Evolutionary conservation across 805 yeast species (phyloP).

Genomic region (Zygoascus tannicola): DNA sequence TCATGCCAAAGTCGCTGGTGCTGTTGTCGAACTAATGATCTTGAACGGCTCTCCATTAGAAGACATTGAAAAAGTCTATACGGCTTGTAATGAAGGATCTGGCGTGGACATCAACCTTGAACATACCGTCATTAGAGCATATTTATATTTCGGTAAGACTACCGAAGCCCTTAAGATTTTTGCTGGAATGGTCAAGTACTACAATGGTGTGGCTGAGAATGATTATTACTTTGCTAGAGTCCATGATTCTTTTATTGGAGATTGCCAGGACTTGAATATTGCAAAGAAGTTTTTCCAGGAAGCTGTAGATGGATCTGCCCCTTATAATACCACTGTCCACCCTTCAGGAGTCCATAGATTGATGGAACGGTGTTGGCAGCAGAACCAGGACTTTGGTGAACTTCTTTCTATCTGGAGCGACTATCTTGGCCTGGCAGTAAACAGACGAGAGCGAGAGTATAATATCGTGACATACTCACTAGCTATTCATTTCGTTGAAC

Average conservation of each 20-base stretch:
- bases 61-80: conserved; percentile 16
- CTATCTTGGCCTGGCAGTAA: conserved; percentile 39
- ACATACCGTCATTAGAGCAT: conserved; percentile 66
- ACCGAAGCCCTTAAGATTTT: conserved; percentile 57
- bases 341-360: conserved; percentile 64
- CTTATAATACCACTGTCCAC: conserved; percentile 61
- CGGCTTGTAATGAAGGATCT: conserved; percentile 2
- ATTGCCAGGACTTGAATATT: conserved; percentile 59
- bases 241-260: conserved; percentile 70
- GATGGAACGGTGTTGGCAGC: conserved; percentile 42
- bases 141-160: conserved; percentile 55
- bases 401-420: conserved; percentile 34
- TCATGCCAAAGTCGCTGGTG: conserved; percentile 16
- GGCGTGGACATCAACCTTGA: conserved; percentile 35
- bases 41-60: conserved; percentile 14
- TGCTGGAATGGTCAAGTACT: conserved; percentile 25
- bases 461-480: conserved; percentile 60
- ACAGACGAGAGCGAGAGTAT: conserved; percentile 9
- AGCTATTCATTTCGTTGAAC: conserved; percentile 56
- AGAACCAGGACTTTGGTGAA: conserved; percentile 46
- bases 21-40: conserved; percentile 15
- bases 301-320: conserved; percentile 60
- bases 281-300: conserved; percentile 68
- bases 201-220: conserved; percentile 32
- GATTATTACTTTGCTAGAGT: conserved; percentile 42